Evolutionary conservation across 2,329 filamentous ascomycete species (phyloP).

Genomic region (Neoscytalidium dimidiatum): DNA sequence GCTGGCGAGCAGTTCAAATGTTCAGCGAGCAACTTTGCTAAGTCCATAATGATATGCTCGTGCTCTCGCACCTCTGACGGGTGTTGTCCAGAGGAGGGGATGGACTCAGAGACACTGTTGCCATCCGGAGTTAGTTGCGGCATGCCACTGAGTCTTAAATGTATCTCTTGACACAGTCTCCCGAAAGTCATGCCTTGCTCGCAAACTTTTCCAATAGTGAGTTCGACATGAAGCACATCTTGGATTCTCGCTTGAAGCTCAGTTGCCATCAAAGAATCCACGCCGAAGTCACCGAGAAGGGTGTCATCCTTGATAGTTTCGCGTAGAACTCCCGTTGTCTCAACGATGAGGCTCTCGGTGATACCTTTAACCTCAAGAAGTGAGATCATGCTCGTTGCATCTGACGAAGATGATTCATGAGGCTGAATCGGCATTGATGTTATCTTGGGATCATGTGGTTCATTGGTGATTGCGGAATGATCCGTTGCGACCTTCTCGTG

Average conservation of each 20-base stretch:
- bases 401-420: background rate
- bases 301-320: constrained; percentile 18
- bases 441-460: background rate
- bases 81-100: background rate
- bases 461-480: background rate
- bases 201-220: background rate
- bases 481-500: too few relatives aligned
- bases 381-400: background rate
- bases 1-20: background rate
- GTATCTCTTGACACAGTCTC: background rate
- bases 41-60: background rate
- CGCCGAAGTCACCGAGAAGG: constrained; percentile 24
- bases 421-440: background rate
- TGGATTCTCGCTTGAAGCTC: constrained; percentile 22
- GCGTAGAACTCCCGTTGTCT: constrained; percentile 19
- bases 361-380: background rate
- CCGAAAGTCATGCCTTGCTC: background rate
- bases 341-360: background rate
- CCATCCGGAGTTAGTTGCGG: too few relatives aligned
- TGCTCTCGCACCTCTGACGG: background rate
- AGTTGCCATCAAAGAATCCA: constrained; percentile 25
- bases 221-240: background rate
- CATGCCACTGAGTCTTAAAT: background rate
- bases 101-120: background rate
- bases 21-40: background rate